phyloP scores from a whole-genome alignment of 805 yeast genomes.

The Pichia kluyveri region DNA sequence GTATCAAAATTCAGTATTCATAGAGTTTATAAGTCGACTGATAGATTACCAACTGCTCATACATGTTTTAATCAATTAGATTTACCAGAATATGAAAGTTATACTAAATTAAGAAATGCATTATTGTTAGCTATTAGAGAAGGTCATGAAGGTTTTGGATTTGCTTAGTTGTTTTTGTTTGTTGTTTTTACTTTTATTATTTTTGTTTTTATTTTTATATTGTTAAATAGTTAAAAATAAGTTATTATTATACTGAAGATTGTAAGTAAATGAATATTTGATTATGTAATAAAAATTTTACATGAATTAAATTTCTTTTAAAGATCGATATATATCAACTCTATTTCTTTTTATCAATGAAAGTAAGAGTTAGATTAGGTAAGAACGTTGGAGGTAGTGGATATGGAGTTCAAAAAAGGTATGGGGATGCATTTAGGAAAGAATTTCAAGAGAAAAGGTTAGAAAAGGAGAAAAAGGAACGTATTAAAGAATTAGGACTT shows the following conservation, averaged over 20 bases:
- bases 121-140: constrained; percentile 81
- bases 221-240: too few relatives aligned
- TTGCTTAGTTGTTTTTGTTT: constrained; percentile 33
- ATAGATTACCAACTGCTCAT: constrained; percentile 89
- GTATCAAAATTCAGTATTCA: constrained; percentile 81
- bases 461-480: constrained; percentile 24
- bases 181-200: background rate
- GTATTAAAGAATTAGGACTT: constrained; percentile 30
- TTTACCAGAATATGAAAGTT: constrained; percentile 85
- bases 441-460: constrained; percentile 25
- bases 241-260: too few relatives aligned
- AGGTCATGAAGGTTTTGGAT: constrained; percentile 94
- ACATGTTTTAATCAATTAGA: constrained; percentile 96
- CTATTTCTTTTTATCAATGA: background rate
- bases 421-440: constrained; percentile 33
- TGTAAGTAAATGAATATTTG: too few relatives aligned
- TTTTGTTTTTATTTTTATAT: too few relatives aligned
- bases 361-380: background rate
- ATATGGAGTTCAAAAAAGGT: background rate
- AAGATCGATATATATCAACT: too few relatives aligned
- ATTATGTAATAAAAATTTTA: background rate
- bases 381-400: background rate
- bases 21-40: constrained; percentile 76
- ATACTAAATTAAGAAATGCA: constrained; percentile 76
- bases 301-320: too few relatives aligned